Evolutionary conservation across 306 rosid species (phyloP).

Genomic region (Gillenia trifoliata): DNA sequence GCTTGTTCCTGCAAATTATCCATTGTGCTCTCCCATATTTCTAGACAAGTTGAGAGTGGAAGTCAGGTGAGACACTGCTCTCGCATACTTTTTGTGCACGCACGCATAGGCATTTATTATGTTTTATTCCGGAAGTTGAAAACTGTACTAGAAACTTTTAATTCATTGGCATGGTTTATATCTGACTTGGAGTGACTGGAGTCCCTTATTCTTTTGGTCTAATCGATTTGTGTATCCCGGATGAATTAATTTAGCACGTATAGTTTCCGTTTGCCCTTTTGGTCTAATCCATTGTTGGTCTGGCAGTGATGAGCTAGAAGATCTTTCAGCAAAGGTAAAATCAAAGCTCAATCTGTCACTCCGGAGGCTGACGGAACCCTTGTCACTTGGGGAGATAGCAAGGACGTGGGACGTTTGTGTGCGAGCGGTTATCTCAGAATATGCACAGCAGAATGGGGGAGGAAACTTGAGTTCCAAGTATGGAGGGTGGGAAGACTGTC

Average conservation of each 20-base stretch:
- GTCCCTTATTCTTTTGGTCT: no score
- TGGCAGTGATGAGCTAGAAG: slow-evolving; percentile 64
- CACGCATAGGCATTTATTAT: neutral
- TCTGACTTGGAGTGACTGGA: no score
- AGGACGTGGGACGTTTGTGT: slow-evolving; percentile 41
- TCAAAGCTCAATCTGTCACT: slow-evolving; percentile 63
- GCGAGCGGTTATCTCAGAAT: slow-evolving; percentile 35
- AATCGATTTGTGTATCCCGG: no score
- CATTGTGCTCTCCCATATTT: slow-evolving; percentile 71
- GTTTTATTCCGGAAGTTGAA: neutral
- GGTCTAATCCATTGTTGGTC: slow-evolving; percentile 6
- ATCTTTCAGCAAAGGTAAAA: slow-evolving; percentile 66
- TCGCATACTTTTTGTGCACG: neutral
- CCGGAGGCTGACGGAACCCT: slow-evolving; percentile 32
- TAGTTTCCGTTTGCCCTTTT: neutral
- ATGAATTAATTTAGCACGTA: neutral
- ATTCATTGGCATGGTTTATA: no score
- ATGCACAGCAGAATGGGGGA: slow-evolving; percentile 40
- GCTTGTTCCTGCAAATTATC: slow-evolving; percentile 91
- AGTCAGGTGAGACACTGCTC: slow-evolving; percentile 50
- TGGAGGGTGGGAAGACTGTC: slow-evolving; percentile 41
- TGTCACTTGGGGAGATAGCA: slow-evolving; percentile 35
- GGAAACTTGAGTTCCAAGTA: slow-evolving; percentile 45
- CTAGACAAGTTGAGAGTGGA: slow-evolving; percentile 72
- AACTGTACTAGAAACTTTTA: neutral